These are phyloP conservation scores for Paxillus involutus DNA, from an alignment of 768 basidiomycete species.

Conservation along the genomic window DNA sequence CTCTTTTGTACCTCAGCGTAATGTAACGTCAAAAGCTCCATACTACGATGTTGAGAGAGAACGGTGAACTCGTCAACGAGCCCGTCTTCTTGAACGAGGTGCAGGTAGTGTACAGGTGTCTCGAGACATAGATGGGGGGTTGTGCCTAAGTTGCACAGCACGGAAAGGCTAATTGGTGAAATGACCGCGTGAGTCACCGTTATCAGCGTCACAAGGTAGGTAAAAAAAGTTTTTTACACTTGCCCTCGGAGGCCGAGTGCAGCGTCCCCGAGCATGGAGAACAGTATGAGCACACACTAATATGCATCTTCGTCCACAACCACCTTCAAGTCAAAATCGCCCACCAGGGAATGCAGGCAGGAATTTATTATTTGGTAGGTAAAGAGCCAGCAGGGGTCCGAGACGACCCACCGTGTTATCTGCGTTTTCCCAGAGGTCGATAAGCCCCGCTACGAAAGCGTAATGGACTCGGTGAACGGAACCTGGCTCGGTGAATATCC, in stretches of 20 bases:
- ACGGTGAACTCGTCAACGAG: not conserved
- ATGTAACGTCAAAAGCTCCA: not conserved
- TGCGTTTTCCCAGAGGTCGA: slow-evolving; percentile 11
- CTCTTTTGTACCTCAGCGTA: slow-evolving; percentile 13
- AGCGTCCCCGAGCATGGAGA: slow-evolving; percentile 28
- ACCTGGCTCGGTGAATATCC: slow-evolving; percentile 41
- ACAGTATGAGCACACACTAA: not conserved
- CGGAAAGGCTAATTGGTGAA: slow-evolving; percentile 17
- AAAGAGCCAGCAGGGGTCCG: not conserved
- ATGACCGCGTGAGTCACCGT: slow-evolving; percentile 15
- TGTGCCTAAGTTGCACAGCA: slow-evolving; percentile 13
- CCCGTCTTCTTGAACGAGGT: not conserved
- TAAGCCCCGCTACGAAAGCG: slow-evolving; percentile 22
- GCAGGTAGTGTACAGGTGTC: not conserved
- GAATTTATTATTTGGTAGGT: not conserved
- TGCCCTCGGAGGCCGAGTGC: not conserved
- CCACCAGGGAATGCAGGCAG: not conserved
- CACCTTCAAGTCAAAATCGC: not conserved
- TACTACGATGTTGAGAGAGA: not conserved
- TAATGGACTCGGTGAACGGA: slow-evolving; percentile 38
- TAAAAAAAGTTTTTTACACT: slow-evolving; percentile 25
- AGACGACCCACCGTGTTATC: slow-evolving; percentile 1
- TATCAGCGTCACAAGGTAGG: not conserved
- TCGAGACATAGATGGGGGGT: not conserved
- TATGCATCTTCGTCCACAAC: slow-evolving; percentile 1